These are phyloP conservation scores for Elasticomyces elasticus DNA, from an alignment of 495 filamentous ascomycete genomes.

Conservation along the genomic window DNA sequence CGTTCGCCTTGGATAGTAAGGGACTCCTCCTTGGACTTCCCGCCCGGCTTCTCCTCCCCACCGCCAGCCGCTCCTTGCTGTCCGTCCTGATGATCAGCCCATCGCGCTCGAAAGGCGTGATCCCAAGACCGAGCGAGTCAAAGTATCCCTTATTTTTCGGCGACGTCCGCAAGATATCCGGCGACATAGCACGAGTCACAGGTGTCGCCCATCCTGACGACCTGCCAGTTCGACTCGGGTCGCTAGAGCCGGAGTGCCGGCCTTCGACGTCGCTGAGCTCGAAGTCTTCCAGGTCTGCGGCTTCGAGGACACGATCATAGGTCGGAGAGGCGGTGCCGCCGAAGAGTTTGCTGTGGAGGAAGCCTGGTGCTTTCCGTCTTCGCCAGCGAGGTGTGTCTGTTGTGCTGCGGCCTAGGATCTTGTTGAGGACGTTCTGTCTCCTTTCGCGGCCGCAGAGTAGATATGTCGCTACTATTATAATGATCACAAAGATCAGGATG, in stretches of 20 bases:
- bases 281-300: conserved; percentile 46
- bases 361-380: conserved; percentile 38
- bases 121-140: conserved; percentile 35
- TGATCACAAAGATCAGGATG: conserved; percentile 62
- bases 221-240: conserved; percentile 41
- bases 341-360: conserved; percentile 43
- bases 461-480: conserved; percentile 57
- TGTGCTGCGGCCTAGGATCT: conserved; percentile 39
- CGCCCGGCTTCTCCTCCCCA: neutral
- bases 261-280: conserved; percentile 59
- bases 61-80: conserved; percentile 61
- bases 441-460: conserved; percentile 63
- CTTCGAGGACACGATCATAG: conserved; percentile 82
- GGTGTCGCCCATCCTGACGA: conserved; percentile 57
- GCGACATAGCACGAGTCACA: conserved; percentile 31
- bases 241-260: conserved; percentile 40
- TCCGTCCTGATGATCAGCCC: conserved; percentile 71
- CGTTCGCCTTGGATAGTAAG: neutral
- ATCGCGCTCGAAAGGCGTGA: conserved; percentile 54
- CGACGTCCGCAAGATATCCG: conserved; percentile 10
- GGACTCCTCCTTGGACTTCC: neutral
- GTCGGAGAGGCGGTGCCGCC: conserved; percentile 38
- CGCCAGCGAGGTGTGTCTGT: neutral
- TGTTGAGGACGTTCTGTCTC: conserved; percentile 53
- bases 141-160: conserved; percentile 14